These are phyloP conservation scores for Terfezia claveryi DNA, from an alignment of 495 filamentous ascomycete species.

Conservation along the genomic window DNA sequence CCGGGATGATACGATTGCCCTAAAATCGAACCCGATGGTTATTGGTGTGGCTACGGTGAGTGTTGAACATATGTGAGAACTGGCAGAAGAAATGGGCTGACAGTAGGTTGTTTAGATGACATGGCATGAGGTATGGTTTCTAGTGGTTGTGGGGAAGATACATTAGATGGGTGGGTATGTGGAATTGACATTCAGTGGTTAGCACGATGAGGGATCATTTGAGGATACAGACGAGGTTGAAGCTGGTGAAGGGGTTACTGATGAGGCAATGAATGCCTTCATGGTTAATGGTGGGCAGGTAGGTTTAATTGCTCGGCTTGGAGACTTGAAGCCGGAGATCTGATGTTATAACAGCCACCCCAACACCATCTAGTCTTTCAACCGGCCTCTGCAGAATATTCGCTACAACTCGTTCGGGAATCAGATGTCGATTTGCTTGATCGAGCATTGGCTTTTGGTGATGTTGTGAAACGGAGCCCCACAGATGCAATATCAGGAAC, in stretches of 20 bases:
- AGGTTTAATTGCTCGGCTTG: background rate
- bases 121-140: background rate
- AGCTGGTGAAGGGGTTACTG: background rate
- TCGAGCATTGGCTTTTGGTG: conserved; percentile 23
- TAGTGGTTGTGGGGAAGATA: too few species aligned
- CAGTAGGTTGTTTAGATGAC: background rate
- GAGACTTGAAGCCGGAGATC: background rate
- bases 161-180: too few species aligned
- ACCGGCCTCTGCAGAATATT: background rate
- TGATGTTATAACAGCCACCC: background rate
- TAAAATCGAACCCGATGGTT: background rate
- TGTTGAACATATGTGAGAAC: background rate
- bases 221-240: background rate
- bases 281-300: background rate
- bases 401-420: conserved; percentile 24
- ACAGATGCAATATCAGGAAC: conserved; percentile 24
- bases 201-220: background rate
- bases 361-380: background rate
- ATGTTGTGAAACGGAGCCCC: conserved; percentile 25
- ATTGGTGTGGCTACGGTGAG: background rate
- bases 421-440: conserved; percentile 25
- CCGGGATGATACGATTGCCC: background rate
- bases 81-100: too few species aligned
- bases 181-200: too few species aligned
- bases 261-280: background rate